Base-by-base conservation (phyloP, 2,329 filamentous ascomycete species). In the Talaromyces islandicus region DNA sequence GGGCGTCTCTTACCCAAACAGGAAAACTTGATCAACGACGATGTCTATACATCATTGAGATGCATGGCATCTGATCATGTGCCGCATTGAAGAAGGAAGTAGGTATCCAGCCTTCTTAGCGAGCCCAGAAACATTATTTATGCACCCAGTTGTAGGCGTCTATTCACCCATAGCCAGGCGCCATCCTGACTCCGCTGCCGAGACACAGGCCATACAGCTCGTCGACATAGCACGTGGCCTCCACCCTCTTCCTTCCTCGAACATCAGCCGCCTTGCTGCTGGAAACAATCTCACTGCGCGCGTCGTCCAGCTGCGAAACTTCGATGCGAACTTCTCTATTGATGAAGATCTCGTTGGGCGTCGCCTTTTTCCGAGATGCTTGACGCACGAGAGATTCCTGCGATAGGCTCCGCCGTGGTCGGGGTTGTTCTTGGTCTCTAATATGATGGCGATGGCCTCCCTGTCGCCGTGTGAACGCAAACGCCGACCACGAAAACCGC, bases 241-340 rank as follows among this genome's bases (percentile, higher is more conserved):
- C 24, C 48, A 32, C 17, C 54, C 25, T 14, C 59, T 54, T 24
- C 59, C 17, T 29, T 3, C 59, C 14, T 21, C 6, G 50, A 10
- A 25, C 51, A 14, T 50, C 38, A 10, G 35, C 24, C n/a, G 11
- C 48, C 25, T 30, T 52, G 19, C 12, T 57, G 4, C 54, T 50
- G 2, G 12, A 35, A 3, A 35, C 32, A 35, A 35, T 12, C 32
- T 14, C 32, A 46, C 57, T 35, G 21, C 57, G 54, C 19, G 57
- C 59, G 2, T 57, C 59, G 29, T 60, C 59, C 19, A 60, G 25
- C 12, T 55, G 59, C 21, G 59, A 54, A n/a, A 60, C 59, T 38
- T 60, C 59, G 4, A 60, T 55, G 2, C 54, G 57, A 38, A 60
- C 59, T 51, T 60, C 59, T 11, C 57, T 60, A 50, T 55, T 60